A percentile compares a stretch with the other conserved stretches of the same genome.
phyloP scores from a whole-genome alignment of 768 basidiomycete species.

The Psilocybe sp. region DNA sequence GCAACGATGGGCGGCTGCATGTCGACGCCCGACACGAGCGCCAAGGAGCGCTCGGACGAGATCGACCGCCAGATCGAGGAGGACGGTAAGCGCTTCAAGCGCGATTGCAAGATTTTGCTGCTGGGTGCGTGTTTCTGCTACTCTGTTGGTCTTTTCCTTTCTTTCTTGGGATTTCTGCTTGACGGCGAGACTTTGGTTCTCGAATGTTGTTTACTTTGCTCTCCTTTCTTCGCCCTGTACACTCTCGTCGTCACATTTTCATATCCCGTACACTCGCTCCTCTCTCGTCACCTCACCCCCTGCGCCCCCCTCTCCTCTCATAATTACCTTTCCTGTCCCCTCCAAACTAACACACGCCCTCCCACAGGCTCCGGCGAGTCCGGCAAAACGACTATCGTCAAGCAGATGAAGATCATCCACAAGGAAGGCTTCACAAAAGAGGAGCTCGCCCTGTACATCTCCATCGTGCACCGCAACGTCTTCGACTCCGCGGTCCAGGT shows the following conservation, averaged over 20 bases:
- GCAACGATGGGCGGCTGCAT: constrained; percentile 66
- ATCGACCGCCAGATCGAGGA: constrained; percentile 88
- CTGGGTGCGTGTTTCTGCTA: constrained; percentile 57
- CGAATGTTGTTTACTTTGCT: too few species aligned
- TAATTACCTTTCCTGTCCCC: too few species aligned
- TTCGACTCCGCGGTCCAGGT: constrained; percentile 87
- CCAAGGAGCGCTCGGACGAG: constrained; percentile 61
- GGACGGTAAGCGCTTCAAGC: constrained; percentile 75
- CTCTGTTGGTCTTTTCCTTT: background rate
- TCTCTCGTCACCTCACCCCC: too few species aligned
- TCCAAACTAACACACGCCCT: background rate
- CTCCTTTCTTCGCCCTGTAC: too few species aligned
- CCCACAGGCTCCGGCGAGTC: constrained; percentile 85
- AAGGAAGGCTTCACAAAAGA: constrained; percentile 82
- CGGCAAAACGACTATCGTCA: constrained; percentile 94
- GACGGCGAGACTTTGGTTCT: too few species aligned
- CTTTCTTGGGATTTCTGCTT: background rate
- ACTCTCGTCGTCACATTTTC: too few species aligned
- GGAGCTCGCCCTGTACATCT: constrained; percentile 74
- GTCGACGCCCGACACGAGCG: constrained; percentile 54
- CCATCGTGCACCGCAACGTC: constrained; percentile 82
- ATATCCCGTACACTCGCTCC: too few species aligned
- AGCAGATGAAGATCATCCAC: constrained; percentile 99
- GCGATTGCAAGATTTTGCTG: constrained; percentile 90
- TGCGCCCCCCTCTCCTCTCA: too few species aligned